Conservation (phyloP, 1,284 basidiomycete genomes). For the Mycosarcoma mackinlayi region DNA sequence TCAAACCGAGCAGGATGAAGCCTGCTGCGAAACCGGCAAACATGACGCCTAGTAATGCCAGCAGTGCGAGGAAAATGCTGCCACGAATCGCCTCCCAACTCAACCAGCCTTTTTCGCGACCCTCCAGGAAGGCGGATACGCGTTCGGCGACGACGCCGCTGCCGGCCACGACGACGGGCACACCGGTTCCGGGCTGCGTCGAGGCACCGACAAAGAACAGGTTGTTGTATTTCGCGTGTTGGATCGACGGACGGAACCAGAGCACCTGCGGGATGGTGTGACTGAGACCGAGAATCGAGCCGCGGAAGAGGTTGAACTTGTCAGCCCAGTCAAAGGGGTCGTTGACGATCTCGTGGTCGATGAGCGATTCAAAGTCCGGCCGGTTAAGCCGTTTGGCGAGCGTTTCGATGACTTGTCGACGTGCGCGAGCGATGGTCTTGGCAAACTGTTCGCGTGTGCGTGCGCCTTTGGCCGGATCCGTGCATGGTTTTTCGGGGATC, state of each 20-base stretch:
- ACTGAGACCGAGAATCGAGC: constrained; percentile 68
- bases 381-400: constrained; percentile 51
- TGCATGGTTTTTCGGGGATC: constrained; percentile 45
- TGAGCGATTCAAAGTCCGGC: constrained; percentile 53
- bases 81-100: constrained; percentile 43
- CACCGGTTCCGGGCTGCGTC: constrained; percentile 69
- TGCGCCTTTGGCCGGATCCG: constrained; percentile 44
- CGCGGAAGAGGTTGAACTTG: constrained; percentile 69
- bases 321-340: constrained; percentile 69
- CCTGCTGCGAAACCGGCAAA: constrained; percentile 34
- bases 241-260: constrained; percentile 66
- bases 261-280: constrained; percentile 68
- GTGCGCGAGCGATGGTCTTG: constrained; percentile 37
- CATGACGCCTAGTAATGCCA: constrained; percentile 23
- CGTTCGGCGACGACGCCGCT: constrained; percentile 55
- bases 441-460: constrained; percentile 47
- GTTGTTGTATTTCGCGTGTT: constrained; percentile 56
- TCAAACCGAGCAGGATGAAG: constrained; percentile 21
- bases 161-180: constrained; percentile 61
- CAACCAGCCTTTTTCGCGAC: constrained; percentile 34
- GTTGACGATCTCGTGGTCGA: constrained; percentile 56
- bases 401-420: constrained; percentile 57
- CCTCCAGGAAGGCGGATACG: constrained; percentile 41
- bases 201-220: constrained; percentile 69
- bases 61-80: constrained; percentile 24